Base-by-base conservation (phyloP, 495 filamentous ascomycete genomes). In the Coniosporium apollinis region DNA sequence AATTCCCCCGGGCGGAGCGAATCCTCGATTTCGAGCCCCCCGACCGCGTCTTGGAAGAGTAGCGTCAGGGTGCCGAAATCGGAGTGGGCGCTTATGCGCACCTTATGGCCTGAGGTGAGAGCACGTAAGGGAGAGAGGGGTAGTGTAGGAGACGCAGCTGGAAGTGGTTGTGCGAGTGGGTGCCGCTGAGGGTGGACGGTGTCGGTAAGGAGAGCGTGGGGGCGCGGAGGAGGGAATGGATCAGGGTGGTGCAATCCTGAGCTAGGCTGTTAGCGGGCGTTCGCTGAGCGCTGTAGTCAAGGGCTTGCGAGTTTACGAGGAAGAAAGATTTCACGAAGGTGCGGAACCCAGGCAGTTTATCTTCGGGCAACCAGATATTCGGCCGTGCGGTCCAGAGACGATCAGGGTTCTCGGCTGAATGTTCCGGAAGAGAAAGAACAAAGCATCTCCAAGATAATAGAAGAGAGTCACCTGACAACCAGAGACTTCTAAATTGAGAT, bases 111-210 rank as follows among this genome's bases (percentile, higher is more conserved):
- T 5, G 17, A 26, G 8, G 18, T 3, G 17, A 49, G 14, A 16
- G 7, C 0, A 8, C 19, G 5, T 58, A 62, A 22, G 67, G 61
- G 11, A 79, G 56, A 5, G 69, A 58, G 1, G 75, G 71, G 39
- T 82, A 82, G 44, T 80, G 72, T 8, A 80, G 58, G 10, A 82
- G 46, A 2, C 77, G 64, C 3, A 78, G 55, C 46, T 81, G 75
- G 41, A 42, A 41, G n/a, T 46, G 33, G 6, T 34, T 33, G 11
- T 36, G 22, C 7, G 37, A 22, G 36, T 49, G 48, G 28, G 36
- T 25, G n/a, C n/a, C n/a, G n/a, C n/a, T n/a, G n/a, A n/a, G n/a
- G 9, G 40, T 43, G 18, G 39, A 36, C 1, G 45, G 44, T 7
- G 51, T 46, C 16, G 5, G 7, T 18, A 52, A 40, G 6, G 39